Evolutionary conservation across 495 filamentous ascomycete species (phyloP), one percentile per base, ranked within the genome.

Genomic region (Xylaria palmicola): DNA sequence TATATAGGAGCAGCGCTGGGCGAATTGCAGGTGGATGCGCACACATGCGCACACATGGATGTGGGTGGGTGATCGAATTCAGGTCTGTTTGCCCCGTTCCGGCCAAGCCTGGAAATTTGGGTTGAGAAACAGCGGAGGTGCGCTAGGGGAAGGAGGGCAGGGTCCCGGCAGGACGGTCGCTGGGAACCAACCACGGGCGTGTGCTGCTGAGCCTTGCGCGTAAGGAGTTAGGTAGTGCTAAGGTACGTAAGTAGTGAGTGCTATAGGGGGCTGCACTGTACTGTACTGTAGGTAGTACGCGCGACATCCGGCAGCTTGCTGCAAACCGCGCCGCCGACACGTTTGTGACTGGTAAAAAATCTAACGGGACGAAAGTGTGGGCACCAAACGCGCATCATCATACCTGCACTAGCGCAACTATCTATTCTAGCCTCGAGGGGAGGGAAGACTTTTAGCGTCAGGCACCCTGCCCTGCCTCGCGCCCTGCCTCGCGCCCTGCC

Each of bases 91-190:
- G 32, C 37, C 53, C 39, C 27, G 19, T 56, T 56, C 53, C 32
- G 39, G 37, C 10, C 37, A 56, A 41, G 36, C 29, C 27, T 13
- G 26, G 34, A 40, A 54, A 40, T 54, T 32, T 40, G 4, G 50
- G 27, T 19, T 15, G 47, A 32, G n/a, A 17, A 8, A 47, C 40
- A 44, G 30, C 20, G 26, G 39, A 44, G 9, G 12, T 22, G 36
- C 6, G 8, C 15, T 41, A 4, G 20, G 9, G 22, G 8, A 1
- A 13, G 7, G 39, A 32, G 36, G 37, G 48, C 45, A 52, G 19
- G 57, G 47, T 52, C 44, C 57, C 57, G 48, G 19, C 48, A 48
- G 47, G 29, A 22, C 47, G 57, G 57, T 52, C 32, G 57, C 27
- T 52, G 36, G 47, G 19, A 52, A 41, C 34, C 47, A 24, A n/a